Evolutionary conservation across 1,139 yeast genomes (phyloP), one percentile per base, ranked within the genome.

Genomic region (Zygosaccharomyces sapae): DNA sequence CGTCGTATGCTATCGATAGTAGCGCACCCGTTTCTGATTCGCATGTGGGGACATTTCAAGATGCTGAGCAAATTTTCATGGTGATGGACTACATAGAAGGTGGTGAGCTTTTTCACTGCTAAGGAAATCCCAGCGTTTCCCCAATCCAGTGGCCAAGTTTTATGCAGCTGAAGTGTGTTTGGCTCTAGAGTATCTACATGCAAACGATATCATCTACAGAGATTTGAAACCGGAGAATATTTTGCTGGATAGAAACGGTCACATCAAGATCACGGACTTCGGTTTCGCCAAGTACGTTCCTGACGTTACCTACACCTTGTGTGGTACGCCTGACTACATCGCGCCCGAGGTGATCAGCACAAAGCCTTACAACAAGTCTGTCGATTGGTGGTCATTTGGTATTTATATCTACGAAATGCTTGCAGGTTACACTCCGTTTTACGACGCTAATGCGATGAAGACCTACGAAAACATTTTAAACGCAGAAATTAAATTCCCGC

Each of bases 311-410:
- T 90, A 89, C 78, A 90, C 97, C 0, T 76, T 90, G 56, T 90
- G 97, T 71, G 97, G 97, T 42, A 90, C 97, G 2, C 97, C 97
- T 0, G 97, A 90, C 67, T 90, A 90, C 68, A 90, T 90, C 62
- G 97, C 97, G 1, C 97, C 97, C 2, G 97, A 90, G 67, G 97
- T 90, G 27, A 94, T 92, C 44, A 89, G 96, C 37, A 86, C 97
- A 9, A 89, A 89, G 66, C 96, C 97, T 2, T 92, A 92, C 72
- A 90, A 90, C 70, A 90, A 90, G 69, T 85, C 95, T 10, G 97
- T 92, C 31, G 97, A 92, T 69, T 92, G 97, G 97, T 92, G 97
- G 97, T 86, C 96, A 4, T 80, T 90, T 57, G 97, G 97, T 10
- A 87, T 90, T 43, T 76, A 90, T 55, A 88, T 90, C 38, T 90